Base-by-base conservation (phyloP, 108 stramenopile genomes). In the Fistulifera pelliculosa region DNA sequence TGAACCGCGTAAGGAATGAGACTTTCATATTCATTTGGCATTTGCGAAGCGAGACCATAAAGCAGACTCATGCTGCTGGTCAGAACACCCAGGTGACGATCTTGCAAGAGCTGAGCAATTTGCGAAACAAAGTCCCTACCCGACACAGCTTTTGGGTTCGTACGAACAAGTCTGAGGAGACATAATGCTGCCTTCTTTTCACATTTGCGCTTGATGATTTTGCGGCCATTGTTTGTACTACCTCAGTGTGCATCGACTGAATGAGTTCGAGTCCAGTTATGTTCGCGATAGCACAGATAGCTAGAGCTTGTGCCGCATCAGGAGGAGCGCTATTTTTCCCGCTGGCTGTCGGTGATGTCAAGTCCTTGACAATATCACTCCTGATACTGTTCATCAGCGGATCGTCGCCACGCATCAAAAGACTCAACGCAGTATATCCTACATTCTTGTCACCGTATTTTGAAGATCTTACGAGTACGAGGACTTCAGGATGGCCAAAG, bases 401-500 rank as follows among this genome's bases (percentile, higher is more conserved):
- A 73, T 96, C 93, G 31, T 85, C 85, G 7, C 79, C 80, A 16
- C 90, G 63, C 57, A 99, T 65, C 27, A 99, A 70, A 52, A 97
- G 64, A 65, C 87, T 81, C 38, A 96, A 64, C 0, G 98, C 95
- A 21, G 93, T 75, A 65, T 99, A 99, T 6, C 98, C 98, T 41
- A 97, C 98, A 59, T 75, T 73, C 61, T 99, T 99, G 56, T 99
- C 98, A 0, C 72, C 65, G 70, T 89, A 93, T 60, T 92, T 94
- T n/a, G 69, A 58, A 17, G 87, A 90, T 35, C 79, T 52, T 7
- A 97, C 90, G 42, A 99, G 66, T 11, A 81, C 74, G 44, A 97
- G 64, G 25, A 97, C 91, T 69, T 97, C 95, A 59, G 93, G 76
- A 65, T 97, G 94, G 18, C 98, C 98, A 76, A 99, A 97, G 61